Base-by-base conservation (phyloP, 2,329 filamentous ascomycete species). In the Ceratocystiopsis sp. region DNA sequence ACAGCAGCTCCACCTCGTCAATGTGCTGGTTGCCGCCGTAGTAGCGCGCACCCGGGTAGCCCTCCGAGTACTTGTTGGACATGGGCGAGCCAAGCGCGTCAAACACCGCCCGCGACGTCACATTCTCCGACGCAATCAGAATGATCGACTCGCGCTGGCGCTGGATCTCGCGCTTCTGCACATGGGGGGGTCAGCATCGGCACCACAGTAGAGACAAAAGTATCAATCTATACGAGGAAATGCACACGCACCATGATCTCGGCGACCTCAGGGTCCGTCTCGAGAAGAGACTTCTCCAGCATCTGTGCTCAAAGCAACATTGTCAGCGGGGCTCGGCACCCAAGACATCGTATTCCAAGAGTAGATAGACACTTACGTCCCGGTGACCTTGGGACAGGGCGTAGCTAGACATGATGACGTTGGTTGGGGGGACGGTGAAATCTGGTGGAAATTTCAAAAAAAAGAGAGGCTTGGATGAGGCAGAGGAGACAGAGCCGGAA, bases 41-140 rank as follows among this genome's bases (percentile, higher is more conserved):
- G 76, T 98, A 98, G 65, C 91, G 81, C 56, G 91, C 91, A 61
- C 91, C 91, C 53, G 91, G 91, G 65, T 94, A 94, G 52, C 91
- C 91, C 73, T 98, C 91, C 16, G 86, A 95, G 76, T 98, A 98
- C 72, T 98, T 98, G 77, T 98, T 94, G 65, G 84, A 85, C 83
- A 91, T 93, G 62, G 83, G 81, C 46, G 80, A 87, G 57, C 91
- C 91, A 52, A 98, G 78, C 48, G 91, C 91, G 68, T 98, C 87
- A 69, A 94, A 94, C 58, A 98, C 91, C 57, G 91, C 87, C 55
- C 87, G 86, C 50, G 91, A 98, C 46, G 91, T 98, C 67, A 98
- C 87, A 73, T 98, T 98, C 72, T 98, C 91, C 45, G 91, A 96
- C 59, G 91, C 89, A 57, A 98, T 98, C 61, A 98, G 80, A 59